Evolutionary conservation across 2,329 filamentous ascomycete genomes (phyloP), one percentile per base, ranked within the genome.

Genomic region (Hansfordia pulvinata): DNA sequence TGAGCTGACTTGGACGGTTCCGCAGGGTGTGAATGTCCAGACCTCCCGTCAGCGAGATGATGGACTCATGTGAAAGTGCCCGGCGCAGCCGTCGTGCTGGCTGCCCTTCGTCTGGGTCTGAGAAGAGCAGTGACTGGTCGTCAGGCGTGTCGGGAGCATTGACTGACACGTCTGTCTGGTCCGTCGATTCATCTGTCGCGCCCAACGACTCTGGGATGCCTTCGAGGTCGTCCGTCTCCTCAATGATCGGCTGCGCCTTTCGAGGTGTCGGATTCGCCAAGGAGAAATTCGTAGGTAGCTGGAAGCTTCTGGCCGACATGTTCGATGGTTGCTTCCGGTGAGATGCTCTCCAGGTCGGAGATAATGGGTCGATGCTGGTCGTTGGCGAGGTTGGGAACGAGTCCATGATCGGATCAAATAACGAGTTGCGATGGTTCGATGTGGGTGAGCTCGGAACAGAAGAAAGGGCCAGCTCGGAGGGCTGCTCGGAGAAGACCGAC

Each of bases 1-100:
- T 69, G 31, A 90, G 65, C 41, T 92, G 82, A 18, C 79, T 82
- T 0, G 83, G 82, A 4, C 80, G 70, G 2, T 67, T 64, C 41
- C 77, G 76, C 4, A 92, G 62, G 0, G 80, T 85, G 47, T 93
- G 85, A 26, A 93, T 92, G 45, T 94, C 88, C 48, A 93, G 76
- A 3, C 85, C 85, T 4, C 84, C 85, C 0, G 76, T 72, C 2
- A 93, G 67, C 0, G 86, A 94, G 38, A 94, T 69, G 34, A 94
- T 76, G 11, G 83, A 93, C 47, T 94, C 86, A 40, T 93, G 84
- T 2, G 86, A 93, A 2, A 73, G 47, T 3, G 73, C 64, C 17
- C 78, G 75, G 20, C 71, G 78, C 4, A 86, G 51, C 2, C 52
- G 50, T 28, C 54, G 57, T 30, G 48, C 50, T 38, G 56, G 53